Base-by-base conservation (phyloP, 2,329 filamentous ascomycete species). In the Penicillium sp. region DNA sequence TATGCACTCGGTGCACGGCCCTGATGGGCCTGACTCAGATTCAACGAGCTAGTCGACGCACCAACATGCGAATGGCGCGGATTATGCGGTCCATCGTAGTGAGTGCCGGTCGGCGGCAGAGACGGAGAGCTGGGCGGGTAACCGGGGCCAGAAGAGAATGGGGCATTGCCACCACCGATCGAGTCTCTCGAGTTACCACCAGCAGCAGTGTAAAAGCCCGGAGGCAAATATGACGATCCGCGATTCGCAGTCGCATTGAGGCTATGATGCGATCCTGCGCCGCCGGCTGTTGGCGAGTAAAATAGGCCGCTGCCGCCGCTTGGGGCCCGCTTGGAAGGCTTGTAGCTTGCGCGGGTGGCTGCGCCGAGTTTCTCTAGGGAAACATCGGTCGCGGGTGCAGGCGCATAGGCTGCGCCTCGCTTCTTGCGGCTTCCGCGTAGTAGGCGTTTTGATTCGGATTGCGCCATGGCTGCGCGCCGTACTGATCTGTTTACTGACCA, bases 401-500 rank as follows among this genome's bases (percentile, higher is more conserved):
- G 54, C 6, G 59, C 37, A 52, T 62, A 61, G 4, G 49, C 56
- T 19, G 53, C 61, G 14, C 75, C 71, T 40, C 74, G 64, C 64
- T 78, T 73, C 60, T 73, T 67, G 49, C 66, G 70, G 37, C 67
- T 79, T 34, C 58, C 67, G 46, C 67, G 83, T 68, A 87, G 88
- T 54, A 83, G 79, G 19, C 84, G 80, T 75, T 93, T 93, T 69
- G 85, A 83, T 71, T 90, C 89, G 67, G 89, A 85, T 64, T 92
- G 88, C 40, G 87, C 85, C 70, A 88, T 80, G n/a, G 92, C 89
- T 47, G 93, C 91, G 61, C 88, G 88, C 70, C 90, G 89, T 54
- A 97, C 92, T 31, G 90, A 94, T 55, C 93, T 90, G 74, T 97
- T 93, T 54, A 99, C 85, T 37, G 93, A 89, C 83, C 91, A 96